Base-by-base conservation (phyloP, 208 protist genomes). In the Trypanosoma theileri region DNA sequence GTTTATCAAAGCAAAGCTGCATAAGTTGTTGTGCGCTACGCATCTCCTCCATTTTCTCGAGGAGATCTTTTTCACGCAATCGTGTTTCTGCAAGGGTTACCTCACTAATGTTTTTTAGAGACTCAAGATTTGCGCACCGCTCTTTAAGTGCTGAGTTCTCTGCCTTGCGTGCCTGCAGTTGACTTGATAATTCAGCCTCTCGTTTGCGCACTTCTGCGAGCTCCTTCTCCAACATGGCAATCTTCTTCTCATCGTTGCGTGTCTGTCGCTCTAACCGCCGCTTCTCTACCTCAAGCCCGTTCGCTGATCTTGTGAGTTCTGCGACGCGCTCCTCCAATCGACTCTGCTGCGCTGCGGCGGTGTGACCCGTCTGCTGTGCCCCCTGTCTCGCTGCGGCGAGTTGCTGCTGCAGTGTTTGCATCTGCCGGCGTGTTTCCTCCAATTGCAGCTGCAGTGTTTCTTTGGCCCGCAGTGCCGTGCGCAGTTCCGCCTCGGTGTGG, bases 1-100 rank as follows among this genome's bases (percentile, higher is more conserved):
- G 91, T 71, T 92, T 92, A 63, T 96, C 88, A 67, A 94, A 96
- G 78, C 91, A 96, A 10, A 91, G 48, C 68, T 96, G 91, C 86
- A 96, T 89, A 13, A 96, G 67, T 61, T 93, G 84, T 62, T 93
- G 91, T 10, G 87, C 75, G 22, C 75, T 84, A 45, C 86, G 85
- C 63, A 92, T 69, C 64, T 93, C 91, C 45, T 93, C 91, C 17
- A 96, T 74, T 71, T 93, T 88, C 21, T 84, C 77, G 46, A 88
- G 53, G 66, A 96, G 64, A 41, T 89, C 79, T 14, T 78, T 79
- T 61, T 93, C 88, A 26, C 91, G 86, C 42, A 22, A 46, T 65
- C 92, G 85, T 69, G 80, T 80, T 69, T 96, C 82, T 14, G 72
- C 67, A 17, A 93, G 67, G 16, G 80, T 78, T 19, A 75, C 69